Evolutionary conservation across 2,329 filamentous ascomycete species (phyloP).

Genomic region (Trichoderma cornu-damae): DNA sequence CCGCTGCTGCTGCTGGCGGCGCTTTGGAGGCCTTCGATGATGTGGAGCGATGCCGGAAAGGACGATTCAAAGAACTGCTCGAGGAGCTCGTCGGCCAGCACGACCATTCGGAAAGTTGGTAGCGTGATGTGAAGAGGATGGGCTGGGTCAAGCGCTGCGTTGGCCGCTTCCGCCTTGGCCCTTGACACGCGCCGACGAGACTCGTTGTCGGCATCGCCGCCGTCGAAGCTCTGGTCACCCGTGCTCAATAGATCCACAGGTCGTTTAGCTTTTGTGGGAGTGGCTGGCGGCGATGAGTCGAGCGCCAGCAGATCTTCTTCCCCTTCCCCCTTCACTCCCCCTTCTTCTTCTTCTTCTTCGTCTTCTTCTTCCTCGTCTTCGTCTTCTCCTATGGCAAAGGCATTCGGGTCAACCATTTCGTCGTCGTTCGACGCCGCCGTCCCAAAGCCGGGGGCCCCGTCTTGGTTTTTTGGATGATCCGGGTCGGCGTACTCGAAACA

Average conservation of each 20-base stretch:
- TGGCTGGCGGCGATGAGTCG: conserved; percentile 42
- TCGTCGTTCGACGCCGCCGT: background rate
- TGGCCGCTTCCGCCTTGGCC: conserved; percentile 70
- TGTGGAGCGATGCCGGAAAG: conserved; percentile 87
- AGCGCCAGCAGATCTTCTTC: conserved; percentile 59
- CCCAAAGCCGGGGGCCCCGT: conserved; percentile 29
- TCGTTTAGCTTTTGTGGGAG: conserved; percentile 40
- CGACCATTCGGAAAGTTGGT: conserved; percentile 97
- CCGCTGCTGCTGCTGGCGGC: conserved; percentile 28
- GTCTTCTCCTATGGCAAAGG: conserved; percentile 74
- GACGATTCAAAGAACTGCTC: conserved; percentile 97
- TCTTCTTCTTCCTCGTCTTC: conserved; percentile 59
- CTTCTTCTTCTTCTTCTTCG: conserved; percentile 62
- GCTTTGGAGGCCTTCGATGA: conserved; percentile 58
- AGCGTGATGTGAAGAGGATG: conserved; percentile 94
- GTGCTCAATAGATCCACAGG: conserved; percentile 37
- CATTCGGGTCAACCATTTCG: conserved; percentile 36
- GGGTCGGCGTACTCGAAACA: conserved; percentile 99
- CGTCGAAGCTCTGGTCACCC: background rate
- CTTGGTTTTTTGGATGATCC: conserved; percentile 64
- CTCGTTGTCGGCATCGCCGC: conserved; percentile 24
- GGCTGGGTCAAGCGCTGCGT: conserved; percentile 84
- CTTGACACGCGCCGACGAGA: conserved; percentile 47
- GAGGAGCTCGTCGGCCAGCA: conserved; percentile 89
- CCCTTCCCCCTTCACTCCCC: conserved; percentile 57